Evolutionary conservation across 2,329 filamentous ascomycete genomes (phyloP), one percentile per base, ranked within the genome.

Genomic region (Diaporthe destruens): DNA sequence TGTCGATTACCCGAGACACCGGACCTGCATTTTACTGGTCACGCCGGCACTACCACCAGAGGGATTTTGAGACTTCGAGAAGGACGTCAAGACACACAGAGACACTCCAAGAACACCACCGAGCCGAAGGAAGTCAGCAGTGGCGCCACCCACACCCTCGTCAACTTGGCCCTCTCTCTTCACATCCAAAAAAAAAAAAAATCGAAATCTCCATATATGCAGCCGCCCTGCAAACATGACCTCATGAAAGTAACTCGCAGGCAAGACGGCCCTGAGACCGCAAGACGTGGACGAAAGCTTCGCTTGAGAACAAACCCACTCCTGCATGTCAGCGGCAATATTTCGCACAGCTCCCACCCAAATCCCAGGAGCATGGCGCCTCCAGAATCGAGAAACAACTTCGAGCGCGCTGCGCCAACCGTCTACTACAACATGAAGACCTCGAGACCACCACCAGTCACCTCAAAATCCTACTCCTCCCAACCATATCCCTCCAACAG

Each of bases 341-440:
- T 49, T 20, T 34, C 47, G n/a, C 25, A 25, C 14, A 47, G 54
- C 36, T 20, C 14, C 39, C 32, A 25, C 57, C 36, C 47, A 16
- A 71, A 23, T 25, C 5, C 25, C 6, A 53, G 36, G 49, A 42
- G 49, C 53, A 77, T 74, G 55, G 77, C 79, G 73, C 75, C 78
- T 32, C 75, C 76, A 14, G 76, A 78, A 34, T 77, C 75, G 39
- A 81, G 81, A 75, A 77, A 74, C 63, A 79, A 74, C 76, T 82
- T 34, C 51, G 70, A 63, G 23, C 53, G 69, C 65, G 39, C 55
- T 23, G 59, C 84, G 75, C 78, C 81, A 34, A 75, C 79, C 55
- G 74, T 84, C 71, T 83, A 84, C 71, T 85, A 82, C 79, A 84
- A 82, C 57, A 87, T 87, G 85, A 87, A 85, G 79, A 83, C 86